These are phyloP conservation scores for Rhizopogon salebrosus DNA, from an alignment of 768 basidiomycete genomes.

Conservation along the genomic window DNA sequence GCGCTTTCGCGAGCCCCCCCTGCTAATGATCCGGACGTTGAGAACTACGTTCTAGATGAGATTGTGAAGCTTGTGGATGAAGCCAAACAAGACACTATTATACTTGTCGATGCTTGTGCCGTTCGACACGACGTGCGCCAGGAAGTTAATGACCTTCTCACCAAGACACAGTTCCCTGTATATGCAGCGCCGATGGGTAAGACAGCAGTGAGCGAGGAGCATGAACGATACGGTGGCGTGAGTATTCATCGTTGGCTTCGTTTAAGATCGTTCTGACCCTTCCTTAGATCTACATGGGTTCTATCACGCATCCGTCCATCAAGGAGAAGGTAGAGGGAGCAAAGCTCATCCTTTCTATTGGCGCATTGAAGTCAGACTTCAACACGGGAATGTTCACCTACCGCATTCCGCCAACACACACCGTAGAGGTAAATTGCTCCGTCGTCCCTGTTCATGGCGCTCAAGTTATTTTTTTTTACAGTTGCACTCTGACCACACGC, in stretches of 20 bases:
- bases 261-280: neutral
- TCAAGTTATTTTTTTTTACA: conserved; percentile 21
- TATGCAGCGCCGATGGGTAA: conserved; percentile 83
- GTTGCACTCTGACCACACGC: conserved; percentile 73
- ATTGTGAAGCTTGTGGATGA: conserved; percentile 61
- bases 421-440: conserved; percentile 50
- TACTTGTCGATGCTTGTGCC: conserved; percentile 81
- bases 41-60: conserved; percentile 67
- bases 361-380: conserved; percentile 69
- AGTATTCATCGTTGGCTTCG: conserved; percentile 21
- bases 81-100: conserved; percentile 56
- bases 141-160: conserved; percentile 58
- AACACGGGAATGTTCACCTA: conserved; percentile 88
- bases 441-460: neutral
- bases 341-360: conserved; percentile 72
- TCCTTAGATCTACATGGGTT: conserved; percentile 71
- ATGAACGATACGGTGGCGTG: conserved; percentile 76
- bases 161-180: conserved; percentile 65
- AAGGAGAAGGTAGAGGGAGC: conserved; percentile 71
- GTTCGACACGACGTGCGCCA: conserved; percentile 62
- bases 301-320: conserved; percentile 58
- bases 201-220: conserved; percentile 63
- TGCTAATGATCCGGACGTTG: conserved; percentile 50
- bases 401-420: conserved; percentile 50
- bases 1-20: conserved; percentile 48